Evolutionary conservation across 306 rosid genomes (phyloP).

Genomic region (Vachellia collinsii): DNA sequence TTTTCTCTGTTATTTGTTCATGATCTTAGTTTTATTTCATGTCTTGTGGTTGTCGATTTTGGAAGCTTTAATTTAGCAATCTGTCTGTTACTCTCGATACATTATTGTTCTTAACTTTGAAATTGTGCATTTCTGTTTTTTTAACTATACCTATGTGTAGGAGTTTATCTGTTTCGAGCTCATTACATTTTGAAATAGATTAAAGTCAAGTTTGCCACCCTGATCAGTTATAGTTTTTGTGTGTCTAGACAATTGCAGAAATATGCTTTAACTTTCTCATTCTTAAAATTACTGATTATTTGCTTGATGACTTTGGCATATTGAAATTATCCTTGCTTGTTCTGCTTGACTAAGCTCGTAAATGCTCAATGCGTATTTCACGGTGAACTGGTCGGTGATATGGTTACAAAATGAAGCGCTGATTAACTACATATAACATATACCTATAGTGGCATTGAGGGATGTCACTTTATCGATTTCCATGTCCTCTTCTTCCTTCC

Average conservation of each 20-base stretch:
- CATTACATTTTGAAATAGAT: not conserved
- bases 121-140: not conserved
- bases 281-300: not conserved
- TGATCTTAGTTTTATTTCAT: not conserved
- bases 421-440: not conserved
- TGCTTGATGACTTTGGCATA: not conserved
- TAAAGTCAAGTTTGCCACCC: not conserved
- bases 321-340: not conserved
- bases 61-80: not conserved
- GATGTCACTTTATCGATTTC: not conserved
- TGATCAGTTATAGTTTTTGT: too few relatives aligned
- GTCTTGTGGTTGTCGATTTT: not conserved
- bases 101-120: not conserved
- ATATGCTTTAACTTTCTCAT: too few relatives aligned
- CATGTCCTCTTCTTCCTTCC: not conserved
- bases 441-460: not conserved
- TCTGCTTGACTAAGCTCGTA: slow-evolving; percentile 6
- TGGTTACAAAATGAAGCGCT: not conserved
- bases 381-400: not conserved
- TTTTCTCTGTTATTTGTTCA: not conserved
- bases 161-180: not conserved
- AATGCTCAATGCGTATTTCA: not conserved
- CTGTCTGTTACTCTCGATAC: not conserved
- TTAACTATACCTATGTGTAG: not conserved
- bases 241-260: too few relatives aligned